Evolutionary conservation across 2,329 filamentous ascomycete genomes (phyloP), one percentile per base, ranked within the genome.

Genomic region (Fusarium tupiense): DNA sequence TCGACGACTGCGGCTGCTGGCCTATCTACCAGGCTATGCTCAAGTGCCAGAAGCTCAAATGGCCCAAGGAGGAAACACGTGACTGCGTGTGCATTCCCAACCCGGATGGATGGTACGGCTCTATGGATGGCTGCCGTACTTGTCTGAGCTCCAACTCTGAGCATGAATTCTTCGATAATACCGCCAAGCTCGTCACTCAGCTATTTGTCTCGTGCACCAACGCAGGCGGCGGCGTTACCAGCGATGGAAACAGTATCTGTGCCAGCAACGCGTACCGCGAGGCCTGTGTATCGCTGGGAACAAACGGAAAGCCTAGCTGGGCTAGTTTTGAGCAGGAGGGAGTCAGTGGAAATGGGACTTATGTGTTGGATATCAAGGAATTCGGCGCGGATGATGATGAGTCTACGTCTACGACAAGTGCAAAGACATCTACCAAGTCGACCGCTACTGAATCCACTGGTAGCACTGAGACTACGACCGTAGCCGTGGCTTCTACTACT

Each of bases 141-240:
- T 76, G 73, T 59, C 67, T 75, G 38, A 62, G 67, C 5, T 54
- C 53, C 26, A 63, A 67, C 24, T 60, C 64, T 3, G 50, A 66
- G 13, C 64, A 69, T 3, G 71, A 69, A 8, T 75, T 75, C 40
- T 75, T 75, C n/a, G 71, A 72, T 24, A 74, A 72, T 20, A 64
- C 69, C 16, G 59, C 67, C 5, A 47, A n/a, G 9, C 73, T 74
- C 14, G 61, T 75, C n/a, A 75, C 73, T 4, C 73, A 75, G 59
- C 24, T 75, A n/a, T 75, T 75, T 29, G 73, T 75, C 16, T 75
- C 73, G 3, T 75, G 73, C 19, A 75, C 73, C 9, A 74, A 75
- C 9, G 67, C 54, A 1, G 73, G 73, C 2, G 73, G 73, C 7
- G 73, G 63, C 10, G 73, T 75, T 11, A 69, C 43, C 12, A 74